phyloP scores from a whole-genome alignment of 768 basidiomycete species.

The Erythrobasidium yunnanense region DNA sequence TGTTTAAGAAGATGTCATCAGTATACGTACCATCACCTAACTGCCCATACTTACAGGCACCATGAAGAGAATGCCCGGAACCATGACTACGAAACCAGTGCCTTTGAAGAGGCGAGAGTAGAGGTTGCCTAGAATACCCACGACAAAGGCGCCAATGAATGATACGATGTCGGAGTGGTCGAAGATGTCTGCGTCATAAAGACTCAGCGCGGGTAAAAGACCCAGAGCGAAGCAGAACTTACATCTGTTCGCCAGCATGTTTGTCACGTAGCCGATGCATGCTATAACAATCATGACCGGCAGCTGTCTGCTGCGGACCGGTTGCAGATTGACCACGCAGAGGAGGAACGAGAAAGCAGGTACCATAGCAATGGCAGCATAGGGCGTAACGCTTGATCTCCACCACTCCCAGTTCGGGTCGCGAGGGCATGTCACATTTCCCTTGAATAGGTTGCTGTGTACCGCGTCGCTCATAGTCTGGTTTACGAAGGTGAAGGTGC shows the following conservation, averaged over 20 bases:
- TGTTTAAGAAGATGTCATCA: constrained; percentile 39
- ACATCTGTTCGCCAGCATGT: constrained; percentile 34
- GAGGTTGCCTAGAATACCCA: constrained; percentile 36
- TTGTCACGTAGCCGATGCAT: constrained; percentile 42
- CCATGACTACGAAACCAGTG: constrained; percentile 82
- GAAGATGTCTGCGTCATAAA: constrained; percentile 27
- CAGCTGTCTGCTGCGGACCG: constrained; percentile 34
- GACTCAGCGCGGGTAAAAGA: not conserved
- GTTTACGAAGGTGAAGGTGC: constrained; percentile 34
- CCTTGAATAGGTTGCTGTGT: constrained; percentile 29
- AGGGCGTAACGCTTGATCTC: constrained; percentile 29
- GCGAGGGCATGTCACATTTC: constrained; percentile 31
- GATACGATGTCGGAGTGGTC: constrained; percentile 36
- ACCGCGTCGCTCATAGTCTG: constrained; percentile 24
- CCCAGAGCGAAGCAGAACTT: not conserved
- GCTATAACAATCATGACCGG: constrained; percentile 45
- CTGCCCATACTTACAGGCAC: constrained; percentile 52
- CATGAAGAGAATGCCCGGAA: constrained; percentile 73
- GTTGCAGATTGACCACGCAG: constrained; percentile 41
- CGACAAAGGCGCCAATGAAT: constrained; percentile 35
- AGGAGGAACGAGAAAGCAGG: constrained; percentile 43
- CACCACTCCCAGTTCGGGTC: constrained; percentile 33
- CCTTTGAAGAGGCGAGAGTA: constrained; percentile 44
- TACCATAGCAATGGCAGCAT: constrained; percentile 41
- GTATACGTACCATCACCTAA: not conserved